phyloP scores from a whole-genome alignment of 2,329 filamentous ascomycete genomes.

The Fusarium buharicum region DNA sequence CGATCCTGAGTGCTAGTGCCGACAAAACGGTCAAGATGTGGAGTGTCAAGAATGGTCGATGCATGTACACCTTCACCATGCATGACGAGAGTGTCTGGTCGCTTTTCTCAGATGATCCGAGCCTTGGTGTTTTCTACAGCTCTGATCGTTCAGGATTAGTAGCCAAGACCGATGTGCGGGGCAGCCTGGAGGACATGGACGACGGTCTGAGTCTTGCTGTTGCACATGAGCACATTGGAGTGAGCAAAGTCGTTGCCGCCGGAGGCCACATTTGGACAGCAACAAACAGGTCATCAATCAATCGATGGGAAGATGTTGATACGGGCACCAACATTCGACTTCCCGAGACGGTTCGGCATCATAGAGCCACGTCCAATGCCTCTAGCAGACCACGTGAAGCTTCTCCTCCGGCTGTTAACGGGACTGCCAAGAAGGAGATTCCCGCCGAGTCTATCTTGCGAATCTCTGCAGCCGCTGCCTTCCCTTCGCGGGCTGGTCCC shows the following conservation, averaged over 20 bases:
- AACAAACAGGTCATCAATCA: constrained; percentile 89
- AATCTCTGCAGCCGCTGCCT: constrained; percentile 84
- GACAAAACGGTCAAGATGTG: constrained; percentile 98
- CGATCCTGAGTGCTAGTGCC: constrained; percentile 91
- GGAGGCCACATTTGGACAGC: constrained; percentile 89
- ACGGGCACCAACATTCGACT: constrained; percentile 77
- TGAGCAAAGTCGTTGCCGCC: constrained; percentile 73
- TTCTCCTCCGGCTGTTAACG: constrained; percentile 50
- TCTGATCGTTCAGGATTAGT: constrained; percentile 91
- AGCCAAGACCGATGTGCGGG: constrained; percentile 93
- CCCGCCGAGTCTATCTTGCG: constrained; percentile 80
- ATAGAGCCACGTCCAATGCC: constrained; percentile 59
- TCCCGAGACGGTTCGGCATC: constrained; percentile 63
- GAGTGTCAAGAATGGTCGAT: constrained; percentile 93
- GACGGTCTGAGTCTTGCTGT: constrained; percentile 91
- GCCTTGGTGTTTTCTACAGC: constrained; percentile 91
- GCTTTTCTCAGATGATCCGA: constrained; percentile 86
- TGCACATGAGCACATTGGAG: constrained; percentile 88
- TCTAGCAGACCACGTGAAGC: constrained; percentile 51
- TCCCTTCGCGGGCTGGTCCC: constrained; percentile 68
- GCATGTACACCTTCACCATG: constrained; percentile 99
- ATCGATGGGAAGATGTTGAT: constrained; percentile 89
- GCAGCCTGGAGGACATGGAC: constrained; percentile 74
- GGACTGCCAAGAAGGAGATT: constrained; percentile 69
- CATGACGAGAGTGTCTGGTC: constrained; percentile 99